Percentiles rank a stretch among this genome's conserved stretches.
Evolutionary conservation across 2,329 filamentous ascomycete species (phyloP).

Genomic region (Penicillium sp.): DNA sequence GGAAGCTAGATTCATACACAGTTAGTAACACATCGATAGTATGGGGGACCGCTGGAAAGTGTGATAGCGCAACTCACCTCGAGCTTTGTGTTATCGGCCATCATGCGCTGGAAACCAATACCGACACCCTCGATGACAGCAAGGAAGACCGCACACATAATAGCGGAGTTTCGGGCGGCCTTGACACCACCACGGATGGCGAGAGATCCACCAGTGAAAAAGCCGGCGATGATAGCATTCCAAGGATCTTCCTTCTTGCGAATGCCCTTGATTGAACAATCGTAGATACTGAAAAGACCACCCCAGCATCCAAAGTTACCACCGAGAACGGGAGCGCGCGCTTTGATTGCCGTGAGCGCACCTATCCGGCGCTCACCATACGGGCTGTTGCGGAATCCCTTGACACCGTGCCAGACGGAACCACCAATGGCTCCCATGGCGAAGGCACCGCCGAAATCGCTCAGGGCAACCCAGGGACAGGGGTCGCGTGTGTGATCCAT

Average conservation of each 20-base stretch:
- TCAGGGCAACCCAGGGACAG: constrained; percentile 93
- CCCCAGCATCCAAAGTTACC: constrained; percentile 99
- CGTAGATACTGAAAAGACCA: constrained; percentile 75
- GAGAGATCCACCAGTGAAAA: constrained; percentile 90
- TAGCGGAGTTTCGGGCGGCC: constrained; percentile 90
- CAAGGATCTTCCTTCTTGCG: constrained; percentile 97
- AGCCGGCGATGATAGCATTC: constrained; percentile 95
- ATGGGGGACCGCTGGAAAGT: no score
- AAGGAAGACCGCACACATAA: constrained; percentile 89
- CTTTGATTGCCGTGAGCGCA: constrained; percentile 94
- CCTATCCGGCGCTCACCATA: constrained; percentile 95
- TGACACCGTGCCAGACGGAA: constrained; percentile 94
- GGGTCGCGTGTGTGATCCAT: constrained; percentile 98
- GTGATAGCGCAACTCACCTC: constrained; percentile 44
- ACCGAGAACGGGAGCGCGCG: constrained; percentile 88
- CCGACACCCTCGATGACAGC: constrained; percentile 97
- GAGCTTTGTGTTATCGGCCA: constrained; percentile 81
- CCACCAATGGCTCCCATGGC: constrained; percentile 84
- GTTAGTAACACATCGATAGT: background rate
- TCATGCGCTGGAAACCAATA: constrained; percentile 91
- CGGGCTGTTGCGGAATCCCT: constrained; percentile 84
- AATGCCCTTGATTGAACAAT: constrained; percentile 92
- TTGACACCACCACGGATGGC: constrained; percentile 88
- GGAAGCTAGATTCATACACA: constrained; percentile 25
- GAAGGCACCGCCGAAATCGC: constrained; percentile 96